phyloP scores from a whole-genome alignment of 208 protist species.

The Trypanosoma avium region DNA sequence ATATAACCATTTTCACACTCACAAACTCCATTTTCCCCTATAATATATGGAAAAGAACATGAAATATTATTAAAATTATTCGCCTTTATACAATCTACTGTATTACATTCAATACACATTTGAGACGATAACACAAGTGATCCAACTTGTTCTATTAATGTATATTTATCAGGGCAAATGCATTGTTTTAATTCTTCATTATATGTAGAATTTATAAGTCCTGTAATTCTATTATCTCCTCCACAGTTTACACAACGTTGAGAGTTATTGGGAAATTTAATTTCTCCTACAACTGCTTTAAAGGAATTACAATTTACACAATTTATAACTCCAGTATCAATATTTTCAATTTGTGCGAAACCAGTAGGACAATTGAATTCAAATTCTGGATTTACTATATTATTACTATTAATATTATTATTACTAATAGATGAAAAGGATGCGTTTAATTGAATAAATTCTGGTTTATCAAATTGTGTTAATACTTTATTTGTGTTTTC shows the following conservation, averaged over 20 bases:
- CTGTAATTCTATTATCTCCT: background rate
- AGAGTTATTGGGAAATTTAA: conserved; percentile 21
- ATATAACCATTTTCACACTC: conserved; percentile 43
- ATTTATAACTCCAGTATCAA: background rate
- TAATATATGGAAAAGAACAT: conserved; percentile 42
- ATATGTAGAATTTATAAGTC: conserved; percentile 13
- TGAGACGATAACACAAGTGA: background rate
- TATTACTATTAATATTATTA: too few relatives aligned
- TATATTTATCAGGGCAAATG: conserved; percentile 2
- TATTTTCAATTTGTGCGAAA: background rate
- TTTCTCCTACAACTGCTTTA: conserved; percentile 9
- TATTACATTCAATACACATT: conserved; percentile 8
- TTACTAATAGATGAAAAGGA: too few relatives aligned
- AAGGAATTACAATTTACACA: conserved; percentile 17
- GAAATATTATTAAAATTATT: too few relatives aligned
- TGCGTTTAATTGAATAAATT: too few relatives aligned
- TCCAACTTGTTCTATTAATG: conserved; percentile 12
- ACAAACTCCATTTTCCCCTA: conserved; percentile 15
- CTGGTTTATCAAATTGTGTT: too few relatives aligned
- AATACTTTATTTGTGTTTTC: too few relatives aligned
- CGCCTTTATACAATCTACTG: background rate
- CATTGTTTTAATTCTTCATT: conserved; percentile 6
- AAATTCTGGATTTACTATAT: too few relatives aligned
- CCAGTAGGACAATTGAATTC: conserved; percentile 1
- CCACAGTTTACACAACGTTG: conserved; percentile 24